Conservation (phyloP, 2,329 filamentous ascomycete species). For the Fusarium humuli region DNA sequence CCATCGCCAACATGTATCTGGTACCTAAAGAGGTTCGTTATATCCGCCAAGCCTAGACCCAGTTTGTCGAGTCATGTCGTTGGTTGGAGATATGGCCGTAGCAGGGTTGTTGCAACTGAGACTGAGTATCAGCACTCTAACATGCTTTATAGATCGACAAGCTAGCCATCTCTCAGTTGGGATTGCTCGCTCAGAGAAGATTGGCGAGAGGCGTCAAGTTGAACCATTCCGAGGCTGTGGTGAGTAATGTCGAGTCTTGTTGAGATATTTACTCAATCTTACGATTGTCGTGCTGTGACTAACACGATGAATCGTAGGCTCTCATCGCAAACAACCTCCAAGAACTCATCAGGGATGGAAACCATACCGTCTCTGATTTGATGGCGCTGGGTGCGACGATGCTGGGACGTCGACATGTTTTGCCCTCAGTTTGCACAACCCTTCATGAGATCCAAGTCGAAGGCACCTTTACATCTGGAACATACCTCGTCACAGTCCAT, state of each 20-base stretch:
- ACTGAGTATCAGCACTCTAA: conserved; percentile 19
- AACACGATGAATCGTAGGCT: conserved; percentile 60
- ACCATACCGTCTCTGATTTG: conserved; percentile 90
- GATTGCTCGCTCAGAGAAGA: conserved; percentile 85
- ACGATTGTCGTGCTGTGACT: too few species aligned
- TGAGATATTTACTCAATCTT: conserved; percentile 4
- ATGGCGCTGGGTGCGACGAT: conserved; percentile 92
- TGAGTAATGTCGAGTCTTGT: conserved; percentile 53
- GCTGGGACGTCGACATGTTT: conserved; percentile 91
- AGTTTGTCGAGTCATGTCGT: conserved; percentile 22
- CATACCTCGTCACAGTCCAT: conserved; percentile 94
- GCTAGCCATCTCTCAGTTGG: conserved; percentile 90
- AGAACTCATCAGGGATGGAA: conserved; percentile 97
- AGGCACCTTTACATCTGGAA: conserved; percentile 90
- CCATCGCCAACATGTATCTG: conserved; percentile 57
- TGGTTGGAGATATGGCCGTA: conserved; percentile 27
- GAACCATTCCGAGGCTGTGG: conserved; percentile 90
- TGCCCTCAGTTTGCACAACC: conserved; percentile 82
- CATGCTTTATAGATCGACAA: conserved; percentile 81
- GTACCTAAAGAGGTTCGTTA: conserved; percentile 61
- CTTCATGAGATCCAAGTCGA: conserved; percentile 91
- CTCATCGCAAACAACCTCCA: conserved; percentile 90
- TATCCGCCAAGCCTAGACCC: conserved; percentile 27
- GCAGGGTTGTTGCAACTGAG: conserved; percentile 31
- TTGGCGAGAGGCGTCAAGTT: conserved; percentile 88